Base-by-base conservation (phyloP, 108 stramenopile species). In the Pseudonitzschia multiseries region DNA sequence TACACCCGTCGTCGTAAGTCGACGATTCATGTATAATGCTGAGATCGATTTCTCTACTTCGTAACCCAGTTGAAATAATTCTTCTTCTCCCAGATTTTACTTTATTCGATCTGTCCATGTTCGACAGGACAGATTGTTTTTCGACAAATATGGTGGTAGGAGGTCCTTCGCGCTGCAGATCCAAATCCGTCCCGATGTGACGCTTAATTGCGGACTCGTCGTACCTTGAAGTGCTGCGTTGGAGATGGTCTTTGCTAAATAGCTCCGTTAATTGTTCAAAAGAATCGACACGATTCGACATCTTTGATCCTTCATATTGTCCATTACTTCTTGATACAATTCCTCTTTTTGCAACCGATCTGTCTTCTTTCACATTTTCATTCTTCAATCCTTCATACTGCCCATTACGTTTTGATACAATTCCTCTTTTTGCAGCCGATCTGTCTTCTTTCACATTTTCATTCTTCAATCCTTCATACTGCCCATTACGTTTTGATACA, bases 221-320 rank as follows among this genome's bases (percentile, higher is more conserved):
- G 18, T 14, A 48, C 12, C 14, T 48, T 48, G 46, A 18, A 48
- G 46, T 48, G 46, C 13, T 14, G 1, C 1, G 29, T 59, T 22
- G 57, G 57, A 27, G 29, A 12, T 22, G 24, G 4, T n/a, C 5
- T 59, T 59, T 27, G 18, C 6, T 6, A 28, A 62, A 28, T 2
- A 62, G 33, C 13, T 31, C 61, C 31, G 32, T 33, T 6, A 33
- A 33, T 62, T 14, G 61, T 62, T 40, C 10, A 14, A 62, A 62
- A 62, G 61, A 62, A 36, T 26, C 33, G 33, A 33, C 31, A 28
- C 27, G 61, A 31, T n/a, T 59, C 57, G 57, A 59, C 10, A 31
- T 59, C 26, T 59, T 59, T 27, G n/a, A 59, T 62, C 40, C 61
- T 31, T 29, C 27, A 26, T 28, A 8, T 59, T 14, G 10, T 27